Percentiles rank a stretch among this genome's conserved stretches.
These are phyloP conservation scores for Camelina neglecta DNA, from an alignment of 345 rosid species.

Conservation along the genomic window DNA sequence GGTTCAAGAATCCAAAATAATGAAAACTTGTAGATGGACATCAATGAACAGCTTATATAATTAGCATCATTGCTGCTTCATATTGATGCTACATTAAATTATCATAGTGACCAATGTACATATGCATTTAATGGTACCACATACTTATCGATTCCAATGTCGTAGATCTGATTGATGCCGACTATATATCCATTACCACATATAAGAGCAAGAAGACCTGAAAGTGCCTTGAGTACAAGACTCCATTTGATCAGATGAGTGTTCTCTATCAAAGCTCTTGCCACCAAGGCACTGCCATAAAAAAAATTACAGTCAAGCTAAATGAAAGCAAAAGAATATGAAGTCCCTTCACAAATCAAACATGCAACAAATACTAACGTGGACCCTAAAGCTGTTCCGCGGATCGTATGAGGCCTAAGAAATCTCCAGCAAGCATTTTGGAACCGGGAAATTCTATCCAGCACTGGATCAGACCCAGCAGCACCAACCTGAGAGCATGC, in stretches of 20 bases:
- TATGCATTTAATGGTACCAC: constrained; percentile 34
- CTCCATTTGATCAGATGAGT: constrained; percentile 81
- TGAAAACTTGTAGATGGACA: too few relatives aligned
- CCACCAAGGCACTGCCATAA: constrained; percentile 82
- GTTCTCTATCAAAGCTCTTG: constrained; percentile 87
- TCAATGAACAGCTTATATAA: too few relatives aligned
- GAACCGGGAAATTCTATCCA: constrained; percentile 62
- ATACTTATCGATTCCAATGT: constrained; percentile 95
- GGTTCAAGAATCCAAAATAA: too few relatives aligned
- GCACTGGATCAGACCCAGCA: constrained; percentile 77
- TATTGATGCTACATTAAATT: not conserved
- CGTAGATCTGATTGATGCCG: constrained; percentile 98
- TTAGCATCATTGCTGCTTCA: not conserved
- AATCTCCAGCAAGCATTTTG: constrained; percentile 97
- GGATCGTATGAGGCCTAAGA: constrained; percentile 94
- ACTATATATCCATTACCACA: constrained; percentile 98
- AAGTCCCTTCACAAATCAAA: not conserved
- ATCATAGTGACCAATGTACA: constrained; percentile 4
- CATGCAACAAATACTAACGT: constrained; percentile 49
- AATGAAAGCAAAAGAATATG: constrained; percentile 11
- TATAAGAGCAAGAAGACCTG: constrained; percentile 86
- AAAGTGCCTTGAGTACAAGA: constrained; percentile 76
- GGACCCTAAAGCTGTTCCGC: constrained; percentile 92
- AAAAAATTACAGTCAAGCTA: constrained; percentile 11
- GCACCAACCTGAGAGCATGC: constrained; percentile 80